Evolutionary conservation across 140 eudicot genomes (phyloP).

Genomic region (Cichorium intybus): DNA sequence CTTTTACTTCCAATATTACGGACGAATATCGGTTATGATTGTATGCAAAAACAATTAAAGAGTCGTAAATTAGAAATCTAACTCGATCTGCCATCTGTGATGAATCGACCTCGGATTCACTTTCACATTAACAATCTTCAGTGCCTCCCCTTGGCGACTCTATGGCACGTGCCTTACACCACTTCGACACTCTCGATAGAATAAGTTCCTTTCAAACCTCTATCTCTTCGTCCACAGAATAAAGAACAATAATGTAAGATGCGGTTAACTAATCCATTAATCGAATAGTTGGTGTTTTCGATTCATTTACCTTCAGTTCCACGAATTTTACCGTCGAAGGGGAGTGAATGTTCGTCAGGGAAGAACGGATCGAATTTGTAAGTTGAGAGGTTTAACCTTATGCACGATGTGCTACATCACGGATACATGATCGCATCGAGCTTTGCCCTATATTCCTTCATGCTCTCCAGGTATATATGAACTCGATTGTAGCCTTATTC

Average conservation of each 20-base stretch:
- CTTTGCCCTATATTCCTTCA: too few species aligned
- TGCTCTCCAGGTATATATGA: too few species aligned
- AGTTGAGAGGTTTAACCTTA: too few species aligned
- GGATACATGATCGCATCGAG: too few species aligned
- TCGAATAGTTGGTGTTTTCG: background rate
- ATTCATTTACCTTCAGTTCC: constrained; percentile 27
- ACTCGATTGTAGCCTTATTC: too few species aligned
- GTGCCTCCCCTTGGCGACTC: constrained; percentile 68
- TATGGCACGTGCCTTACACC: constrained; percentile 60
- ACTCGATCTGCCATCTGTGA: constrained; percentile 27
- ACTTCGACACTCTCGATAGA: constrained; percentile 48
- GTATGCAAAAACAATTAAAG: background rate
- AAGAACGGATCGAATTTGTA: constrained; percentile 29
- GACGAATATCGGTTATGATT: too few species aligned
- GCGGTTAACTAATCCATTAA: background rate
- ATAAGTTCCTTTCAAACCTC: constrained; percentile 49
- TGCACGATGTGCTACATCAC: too few species aligned
- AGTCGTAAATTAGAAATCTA: constrained; percentile 4
- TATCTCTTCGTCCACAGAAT: constrained; percentile 30
- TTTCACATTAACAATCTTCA: constrained; percentile 79
- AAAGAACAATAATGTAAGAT: background rate
- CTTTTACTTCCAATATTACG: too few species aligned
- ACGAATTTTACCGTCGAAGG: constrained; percentile 18
- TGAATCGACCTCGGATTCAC: constrained; percentile 81
- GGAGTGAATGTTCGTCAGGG: constrained; percentile 25